Base-by-base conservation (phyloP, 805 yeast genomes). In the Myxozyma udenii region DNA sequence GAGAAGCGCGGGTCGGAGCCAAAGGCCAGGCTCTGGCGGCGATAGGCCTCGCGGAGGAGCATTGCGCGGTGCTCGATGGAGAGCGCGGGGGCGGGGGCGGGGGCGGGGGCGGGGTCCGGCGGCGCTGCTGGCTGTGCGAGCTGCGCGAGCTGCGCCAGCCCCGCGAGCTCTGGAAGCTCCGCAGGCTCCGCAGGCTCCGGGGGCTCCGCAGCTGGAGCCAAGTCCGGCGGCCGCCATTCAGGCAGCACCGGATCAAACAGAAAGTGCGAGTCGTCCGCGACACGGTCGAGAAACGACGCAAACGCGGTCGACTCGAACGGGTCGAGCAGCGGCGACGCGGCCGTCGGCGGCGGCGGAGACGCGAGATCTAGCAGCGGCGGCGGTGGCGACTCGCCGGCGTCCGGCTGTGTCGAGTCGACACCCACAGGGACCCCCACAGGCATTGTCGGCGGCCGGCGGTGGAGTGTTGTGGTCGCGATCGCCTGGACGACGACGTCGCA, bases 221-320 rank as follows among this genome's bases (percentile, higher is more conserved):
- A 6, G 6, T 4, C 11, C 16, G 46, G 38, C 12, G 14, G 48
- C 16, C 47, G 40, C 42, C 48, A 44, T 12, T 57, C 67, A 7
- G 60, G 55, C 22, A 62, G 44, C 16, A 61, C 60, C n/a, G 69
- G 68, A 43, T 66, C 68, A 37, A 65, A 59, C 30, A 66, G 40
- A 47, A 66, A 65, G 41, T 64, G 62, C 1, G 67, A 61, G 44
- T 66, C 69, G 9, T 55, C 61, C 9, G 64, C 57, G 41, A 66
- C 51, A 44, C 57, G 60, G 44, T 66, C 69, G 32, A 66, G 58
- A 45, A 66, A 66, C 32, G 53, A 60, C 11, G 66, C 46, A 43
- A 66, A 62, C n/a, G 66, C 69, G 4, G 48, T 42, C 22, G 63
- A 55, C 45, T 66, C 70, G 41, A 53, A 57, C 37, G 63, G 66